Evolutionary conservation across 2,329 filamentous ascomycete species (phyloP), one percentile per base, ranked within the genome.

Genomic region (Ophiostoma pallidulum): DNA sequence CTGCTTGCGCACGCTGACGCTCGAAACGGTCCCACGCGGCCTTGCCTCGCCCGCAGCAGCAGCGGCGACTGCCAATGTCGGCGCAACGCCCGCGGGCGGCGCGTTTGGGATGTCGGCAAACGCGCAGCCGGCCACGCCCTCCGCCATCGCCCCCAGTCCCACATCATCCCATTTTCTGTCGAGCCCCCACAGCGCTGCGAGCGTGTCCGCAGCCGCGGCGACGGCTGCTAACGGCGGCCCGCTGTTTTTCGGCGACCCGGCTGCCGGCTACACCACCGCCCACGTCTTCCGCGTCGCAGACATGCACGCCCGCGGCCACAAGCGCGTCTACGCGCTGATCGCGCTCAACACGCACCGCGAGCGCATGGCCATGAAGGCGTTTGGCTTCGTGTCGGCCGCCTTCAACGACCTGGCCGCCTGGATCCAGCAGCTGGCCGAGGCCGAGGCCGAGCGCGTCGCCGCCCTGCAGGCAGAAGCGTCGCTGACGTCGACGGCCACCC

Each of bases 201-300:
- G 69, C 57, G 61, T 74, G 51, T 67, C 75, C 47, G 67, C 74
- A 32, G 67, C 74, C 31, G 69, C 78, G 14, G 53, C 51, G 1
- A 47, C 51, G 1, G 51, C 54, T 3, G 71, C 74, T 1, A 78
- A 77, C 3, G 80, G 79, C 3, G 80, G 80, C 0, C 78, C 80
- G 26, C 81, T 84, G 45, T 82, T 84, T 60, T 84, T 84, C 51
- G 80, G 80, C 26, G 80, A 84, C 57, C 71, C 77, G 1, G 60
- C 74, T 0, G 74, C 79, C 1, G 80, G 80, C 26, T 84, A 82
- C 62, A 84, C 80, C 0, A 84, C 80, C 0, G 80, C 80, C 13
- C 84, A 82, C 61, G 80, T 84, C 53, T 84, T 84, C 58, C 79
- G 80, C 22, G 80, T 84, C 36, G 76, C 80, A 7, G 80, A 84